Base-by-base conservation (phyloP, 2,329 filamentous ascomycete genomes). In the Lojkania enalia region DNA sequence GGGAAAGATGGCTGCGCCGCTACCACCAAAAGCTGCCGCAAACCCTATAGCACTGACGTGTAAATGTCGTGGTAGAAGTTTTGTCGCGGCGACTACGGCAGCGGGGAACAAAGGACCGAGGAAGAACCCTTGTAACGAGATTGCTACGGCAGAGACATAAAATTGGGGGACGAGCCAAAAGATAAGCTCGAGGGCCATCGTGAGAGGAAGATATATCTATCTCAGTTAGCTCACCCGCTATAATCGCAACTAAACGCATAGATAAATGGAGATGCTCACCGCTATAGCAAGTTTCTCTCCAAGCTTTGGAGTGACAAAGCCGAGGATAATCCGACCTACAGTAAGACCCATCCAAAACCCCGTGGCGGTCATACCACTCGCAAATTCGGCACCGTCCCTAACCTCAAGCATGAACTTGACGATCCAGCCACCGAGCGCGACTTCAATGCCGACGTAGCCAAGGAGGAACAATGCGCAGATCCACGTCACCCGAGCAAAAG, bases 291-390 rank as follows among this genome's bases (percentile, higher is more conserved):
- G 62, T 63, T 86, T 88, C 71, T 92, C 89, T 0, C 88, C 88
- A 14, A 89, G 73, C 2, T 78, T 74, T 2, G 85, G 84, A 1
- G 89, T 95, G 3, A 91, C 74, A 55, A 95, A 94, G 0, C 88
- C 88, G 13, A 95, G 70, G 0, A 84, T 65, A 2, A 94, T 73
- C 1, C 90, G 76, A 0, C 90, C 89, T 0, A 89, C 67, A 0
- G 88, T 91, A 51, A 95, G 77, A 0, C 89, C 90, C 32, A 89
- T 78, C 90, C 90, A 95, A 71, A 92, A 95, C 0, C 88, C 85
- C 0, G 88, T 92, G 0, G 84, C 85, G 0, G 82, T 83, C 72
- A 94, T 82, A 2, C 89, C 89, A 23, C 86, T 84, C 2, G 83
- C 77, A 60, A 94, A 92, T 0, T 82, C 74, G 18, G 75, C 78